Evolutionary conservation across 208 protist species (phyloP).

Genomic region (Crithidia expoeki): DNA sequence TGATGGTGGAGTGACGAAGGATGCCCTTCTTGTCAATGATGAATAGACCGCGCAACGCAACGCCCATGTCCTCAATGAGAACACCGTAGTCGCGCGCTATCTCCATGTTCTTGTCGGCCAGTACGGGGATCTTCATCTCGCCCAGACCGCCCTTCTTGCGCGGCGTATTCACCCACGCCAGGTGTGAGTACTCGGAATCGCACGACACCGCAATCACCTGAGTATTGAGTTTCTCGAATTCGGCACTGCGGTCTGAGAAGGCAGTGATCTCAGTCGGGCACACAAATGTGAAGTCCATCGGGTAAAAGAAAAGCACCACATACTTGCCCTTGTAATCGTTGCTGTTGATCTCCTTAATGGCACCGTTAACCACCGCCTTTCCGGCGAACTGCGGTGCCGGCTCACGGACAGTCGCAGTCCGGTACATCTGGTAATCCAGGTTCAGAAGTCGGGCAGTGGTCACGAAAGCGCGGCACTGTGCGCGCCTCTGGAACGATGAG

Average conservation of each 20-base stretch:
- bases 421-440: constrained; percentile 83
- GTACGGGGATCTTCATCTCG: constrained; percentile 95
- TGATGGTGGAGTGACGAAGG: constrained; percentile 93
- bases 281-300: constrained; percentile 97
- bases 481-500: constrained; percentile 21
- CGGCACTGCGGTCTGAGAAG: constrained; percentile 89
- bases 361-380: constrained; percentile 94
- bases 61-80: constrained; percentile 87
- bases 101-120: constrained; percentile 95
- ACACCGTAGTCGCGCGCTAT: constrained; percentile 96
- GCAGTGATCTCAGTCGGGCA: constrained; percentile 97
- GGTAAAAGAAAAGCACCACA: constrained; percentile 96
- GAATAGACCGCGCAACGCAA: constrained; percentile 94
- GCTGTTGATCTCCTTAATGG: constrained; percentile 92
- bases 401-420: constrained; percentile 81
- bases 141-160: constrained; percentile 97
- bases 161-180: constrained; percentile 96
- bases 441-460: constrained; percentile 66
- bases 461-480: constrained; percentile 47
- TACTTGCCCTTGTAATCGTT: constrained; percentile 95
- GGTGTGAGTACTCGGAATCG: constrained; percentile 94
- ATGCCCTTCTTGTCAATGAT: constrained; percentile 95
- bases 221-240: constrained; percentile 92
- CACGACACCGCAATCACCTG: constrained; percentile 94
- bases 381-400: constrained; percentile 91